Conservation (phyloP, 805 yeast genomes). For the Clavispora phyllophila region DNA sequence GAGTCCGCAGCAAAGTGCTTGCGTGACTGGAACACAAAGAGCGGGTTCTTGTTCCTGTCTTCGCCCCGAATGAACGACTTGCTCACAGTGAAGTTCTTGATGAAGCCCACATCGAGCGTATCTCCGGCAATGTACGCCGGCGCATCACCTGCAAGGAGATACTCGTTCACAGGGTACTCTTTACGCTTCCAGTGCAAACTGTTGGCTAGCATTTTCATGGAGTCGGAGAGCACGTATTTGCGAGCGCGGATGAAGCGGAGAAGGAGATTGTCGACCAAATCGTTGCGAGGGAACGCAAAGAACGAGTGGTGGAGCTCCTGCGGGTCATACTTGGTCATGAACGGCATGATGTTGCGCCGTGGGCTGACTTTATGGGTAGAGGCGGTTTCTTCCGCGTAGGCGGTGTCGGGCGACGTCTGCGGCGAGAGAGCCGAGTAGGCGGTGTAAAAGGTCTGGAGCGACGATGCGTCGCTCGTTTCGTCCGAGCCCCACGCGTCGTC, state of each 20-base stretch:
- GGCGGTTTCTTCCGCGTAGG: not conserved
- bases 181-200: conserved; percentile 72
- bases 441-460: conserved; percentile 30
- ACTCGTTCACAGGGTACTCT: conserved; percentile 49
- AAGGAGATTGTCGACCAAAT: conserved; percentile 73
- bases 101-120: conserved; percentile 36
- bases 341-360: conserved; percentile 40
- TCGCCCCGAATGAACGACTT: conserved; percentile 73
- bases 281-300: conserved; percentile 64
- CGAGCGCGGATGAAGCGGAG: conserved; percentile 82
- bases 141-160: conserved; percentile 70
- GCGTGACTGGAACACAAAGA: conserved; percentile 76
- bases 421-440: conserved; percentile 25
- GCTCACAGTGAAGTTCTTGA: conserved; percentile 54
- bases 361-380: conserved; percentile 9
- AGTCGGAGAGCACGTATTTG: conserved; percentile 71
- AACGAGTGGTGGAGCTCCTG: conserved; percentile 45
- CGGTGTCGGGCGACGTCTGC: conserved; percentile 5
- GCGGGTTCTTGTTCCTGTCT: conserved; percentile 71
- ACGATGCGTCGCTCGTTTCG: conserved; percentile 16
- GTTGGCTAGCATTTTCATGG: conserved; percentile 65
- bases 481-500: conserved; percentile 10
- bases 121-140: conserved; percentile 41
- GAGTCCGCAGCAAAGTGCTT: conserved; percentile 52
- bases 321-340: conserved; percentile 49